These are phyloP conservation scores for Fonsecaea multimorphosa DNA, from an alignment of 2,329 filamentous ascomycete species.

Conservation along the genomic window DNA sequence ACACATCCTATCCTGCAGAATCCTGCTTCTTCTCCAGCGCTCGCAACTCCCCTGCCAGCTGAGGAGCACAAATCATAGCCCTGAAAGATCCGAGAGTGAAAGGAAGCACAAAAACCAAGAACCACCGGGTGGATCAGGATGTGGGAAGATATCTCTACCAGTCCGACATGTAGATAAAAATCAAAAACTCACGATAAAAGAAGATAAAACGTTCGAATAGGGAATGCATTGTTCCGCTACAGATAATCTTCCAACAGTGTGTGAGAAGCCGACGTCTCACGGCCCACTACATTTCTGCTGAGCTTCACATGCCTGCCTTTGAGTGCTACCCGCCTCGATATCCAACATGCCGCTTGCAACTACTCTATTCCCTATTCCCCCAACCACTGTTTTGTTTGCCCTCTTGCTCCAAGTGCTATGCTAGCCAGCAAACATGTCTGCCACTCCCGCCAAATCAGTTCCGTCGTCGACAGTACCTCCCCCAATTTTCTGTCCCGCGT, in stretches of 20 bases:
- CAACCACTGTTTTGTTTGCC: not conserved
- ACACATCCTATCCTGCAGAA: not conserved
- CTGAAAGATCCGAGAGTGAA: not conserved
- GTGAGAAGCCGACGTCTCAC: not conserved
- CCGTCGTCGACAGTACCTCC: constrained; percentile 54
- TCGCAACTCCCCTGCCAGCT: not conserved
- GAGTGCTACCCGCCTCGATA: not conserved
- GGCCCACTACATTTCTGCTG: not conserved
- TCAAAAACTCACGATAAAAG: not conserved
- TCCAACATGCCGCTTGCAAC: not conserved
- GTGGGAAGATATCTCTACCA: not conserved
- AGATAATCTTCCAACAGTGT: not conserved
- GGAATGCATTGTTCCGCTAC: not conserved
- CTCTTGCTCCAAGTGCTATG: constrained; percentile 10
- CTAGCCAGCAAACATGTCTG: constrained; percentile 59
- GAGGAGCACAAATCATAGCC: not conserved
- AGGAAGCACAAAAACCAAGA: not conserved
- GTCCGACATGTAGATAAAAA: constrained; percentile 1
- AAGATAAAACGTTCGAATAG: not conserved
- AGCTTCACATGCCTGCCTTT: not conserved
- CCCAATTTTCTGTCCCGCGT: constrained; percentile 48
- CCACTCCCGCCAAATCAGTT: constrained; percentile 59
- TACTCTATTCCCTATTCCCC: too few relatives aligned
- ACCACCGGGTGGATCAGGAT: not conserved
- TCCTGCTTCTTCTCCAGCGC: not conserved